Base-by-base conservation (phyloP, 495 filamentous ascomycete species). In the Penicillium silybi region DNA sequence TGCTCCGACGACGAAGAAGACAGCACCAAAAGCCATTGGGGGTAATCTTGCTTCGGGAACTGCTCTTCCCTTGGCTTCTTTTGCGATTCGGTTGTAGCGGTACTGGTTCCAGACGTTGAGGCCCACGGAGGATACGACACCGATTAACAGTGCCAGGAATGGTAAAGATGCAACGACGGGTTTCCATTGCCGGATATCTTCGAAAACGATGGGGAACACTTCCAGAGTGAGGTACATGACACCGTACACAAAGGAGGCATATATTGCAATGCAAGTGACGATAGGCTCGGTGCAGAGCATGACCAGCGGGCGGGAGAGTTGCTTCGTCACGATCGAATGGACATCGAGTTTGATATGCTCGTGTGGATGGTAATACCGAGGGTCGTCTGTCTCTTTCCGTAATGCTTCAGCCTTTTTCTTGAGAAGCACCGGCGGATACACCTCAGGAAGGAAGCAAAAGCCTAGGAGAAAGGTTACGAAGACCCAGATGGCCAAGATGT, bases 21-120 rank as follows among this genome's bases (percentile, higher is more conserved):
- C 23, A 0, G 68, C 77, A 0, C 79, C 79, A 15, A 76, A 46
- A 13, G 71, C 67, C 72, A 83, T 81, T 0, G 80, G 79, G 6
- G 58, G 56, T 2, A 70, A 48, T 13, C 67, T 59, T 10, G 62
- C 67, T 50, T 73, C 68, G 0, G 66, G 64, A 8, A 71, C 68
- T 2, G 62, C 37, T 19, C 46, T 55, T 1, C 61, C 59, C 32
- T 58, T 50, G 4, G 48, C 58, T n/a, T 42, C 54, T 9, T 52
- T 43, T 1, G 53, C 58, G 17, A 47, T 62, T 10, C 46, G 22
- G 40, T 58, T 61, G 32, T 71, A 73, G 23, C 56, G 50, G 20
- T 47, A 52, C 26, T 70, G 60, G 16, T 58, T 57, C 37, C 53
- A 57, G 20, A 68, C 50, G 32, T 61, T 68, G 29, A 69, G 10